These are phyloP conservation scores for Mucor lusitanicus DNA, from an alignment of 371 early-diverging fungal species.

Conservation along the genomic window DNA sequence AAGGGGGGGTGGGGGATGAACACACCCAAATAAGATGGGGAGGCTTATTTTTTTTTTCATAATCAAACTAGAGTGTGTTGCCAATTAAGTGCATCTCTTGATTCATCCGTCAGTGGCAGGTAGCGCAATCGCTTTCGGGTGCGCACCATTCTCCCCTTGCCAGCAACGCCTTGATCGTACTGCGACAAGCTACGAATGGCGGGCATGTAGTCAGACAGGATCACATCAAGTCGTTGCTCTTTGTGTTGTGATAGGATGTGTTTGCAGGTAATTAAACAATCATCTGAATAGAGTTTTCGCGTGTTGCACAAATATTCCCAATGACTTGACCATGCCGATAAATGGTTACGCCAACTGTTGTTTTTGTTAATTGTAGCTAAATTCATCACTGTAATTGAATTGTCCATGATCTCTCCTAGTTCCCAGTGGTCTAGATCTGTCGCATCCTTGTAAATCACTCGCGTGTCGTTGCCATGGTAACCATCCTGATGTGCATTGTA, in stretches of 20 bases:
- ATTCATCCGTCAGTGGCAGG: constrained; percentile 17
- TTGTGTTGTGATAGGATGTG: background rate
- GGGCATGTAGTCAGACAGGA: constrained; percentile 28
- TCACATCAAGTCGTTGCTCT: background rate
- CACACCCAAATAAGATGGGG: background rate
- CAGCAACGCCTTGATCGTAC: constrained; percentile 22
- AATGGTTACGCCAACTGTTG: constrained; percentile 2
- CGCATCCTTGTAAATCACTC: constrained; percentile 15
- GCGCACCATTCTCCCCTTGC: constrained; percentile 14
- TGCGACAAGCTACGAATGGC: constrained; percentile 20
- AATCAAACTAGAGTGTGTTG: background rate
- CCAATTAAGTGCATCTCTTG: constrained; percentile 7
- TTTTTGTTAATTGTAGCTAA: constrained; percentile 1
- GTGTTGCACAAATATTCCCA: constrained; percentile 6
- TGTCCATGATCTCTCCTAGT: constrained; percentile 17
- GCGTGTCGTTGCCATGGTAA: background rate
- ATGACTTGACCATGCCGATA: constrained; percentile 13
- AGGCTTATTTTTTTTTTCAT: constrained; percentile 3
- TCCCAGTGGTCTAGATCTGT: constrained; percentile 24
- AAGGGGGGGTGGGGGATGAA: background rate
- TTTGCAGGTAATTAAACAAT: background rate
- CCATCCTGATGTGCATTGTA: constrained; percentile 6
- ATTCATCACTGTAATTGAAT: constrained; percentile 11
- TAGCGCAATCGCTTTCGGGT: constrained; percentile 13
- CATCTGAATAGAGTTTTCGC: background rate